Evolutionary conservation across 345 rosid species (phyloP).

Genomic region (Linum tenue): DNA sequence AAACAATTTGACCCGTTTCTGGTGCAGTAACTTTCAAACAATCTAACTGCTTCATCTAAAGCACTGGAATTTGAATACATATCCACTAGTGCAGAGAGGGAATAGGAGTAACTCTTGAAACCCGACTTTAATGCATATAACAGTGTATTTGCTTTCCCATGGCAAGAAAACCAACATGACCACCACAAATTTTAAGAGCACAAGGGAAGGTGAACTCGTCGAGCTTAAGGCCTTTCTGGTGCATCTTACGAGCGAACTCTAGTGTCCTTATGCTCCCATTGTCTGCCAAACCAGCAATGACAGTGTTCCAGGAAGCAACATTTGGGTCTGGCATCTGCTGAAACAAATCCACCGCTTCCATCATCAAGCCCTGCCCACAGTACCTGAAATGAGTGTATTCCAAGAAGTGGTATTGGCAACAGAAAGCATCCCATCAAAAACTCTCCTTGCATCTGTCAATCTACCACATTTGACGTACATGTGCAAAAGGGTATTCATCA

Average conservation of each 20-base stretch:
- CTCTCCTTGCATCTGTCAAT: slow-evolving; percentile 38
- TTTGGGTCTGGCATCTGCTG: slow-evolving; percentile 36
- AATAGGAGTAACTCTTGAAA: slow-evolving; percentile 38
- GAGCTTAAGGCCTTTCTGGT: slow-evolving; percentile 41
- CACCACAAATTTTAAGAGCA: slow-evolving; percentile 46
- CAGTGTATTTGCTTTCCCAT: slow-evolving; percentile 54
- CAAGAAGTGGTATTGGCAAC: slow-evolving; percentile 43
- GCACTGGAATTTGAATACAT: slow-evolving; percentile 55
- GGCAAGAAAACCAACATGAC: slow-evolving; percentile 24
- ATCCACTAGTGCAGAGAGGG: slow-evolving; percentile 51
- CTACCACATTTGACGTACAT: slow-evolving; percentile 68
- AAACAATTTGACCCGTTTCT: not conserved
- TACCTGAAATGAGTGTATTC: slow-evolving; percentile 63
- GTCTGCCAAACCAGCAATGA: slow-evolving; percentile 57
- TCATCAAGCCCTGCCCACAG: slow-evolving; percentile 48
- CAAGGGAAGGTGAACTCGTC: slow-evolving; percentile 63
- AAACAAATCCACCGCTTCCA: slow-evolving; percentile 51
- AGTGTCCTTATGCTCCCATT: slow-evolving; percentile 38
- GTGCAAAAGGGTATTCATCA: slow-evolving; percentile 62
- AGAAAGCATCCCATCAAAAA: slow-evolving; percentile 27
- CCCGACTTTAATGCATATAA: slow-evolving; percentile 51
- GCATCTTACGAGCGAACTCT: slow-evolving; percentile 49
- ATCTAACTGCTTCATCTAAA: slow-evolving; percentile 30
- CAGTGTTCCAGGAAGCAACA: slow-evolving; percentile 58
- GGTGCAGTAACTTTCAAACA: slow-evolving; percentile 24